Evolutionary conservation across 2,329 filamentous ascomycete species (phyloP), one percentile per base, ranked within the genome.

Genomic region (Neobulgaria alba): DNA sequence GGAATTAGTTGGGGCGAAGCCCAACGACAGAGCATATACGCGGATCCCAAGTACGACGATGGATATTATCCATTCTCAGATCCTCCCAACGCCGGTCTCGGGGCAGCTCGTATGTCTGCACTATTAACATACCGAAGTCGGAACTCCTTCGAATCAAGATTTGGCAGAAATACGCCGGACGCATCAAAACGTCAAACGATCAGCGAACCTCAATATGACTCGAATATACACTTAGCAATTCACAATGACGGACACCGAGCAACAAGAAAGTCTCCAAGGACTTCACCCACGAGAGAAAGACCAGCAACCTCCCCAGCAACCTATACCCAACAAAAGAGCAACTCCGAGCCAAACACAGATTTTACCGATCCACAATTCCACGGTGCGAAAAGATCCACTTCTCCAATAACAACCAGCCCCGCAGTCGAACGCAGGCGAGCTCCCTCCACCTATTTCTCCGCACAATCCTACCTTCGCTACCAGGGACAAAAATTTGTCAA

Each of bases 31-130:
- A 89, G 84, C 71, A 96, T 98, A 61, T 98, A 96, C 65, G 89
- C 87, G 29, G 92, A 98, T 60, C 92, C 92, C 21, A 96, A 95
- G 67, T 98, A 98, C 62, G 88, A 95, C 47, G 89, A 96, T 57
- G 92, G 92, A 33, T 96, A 95, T 65, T 98, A 96, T 60, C 57
- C 78, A 1, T 93, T 92, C 55, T 74, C 84, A 21, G 87, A 96
- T 53, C 89, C 89, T 23, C 92, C 92, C 0, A 70, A 79, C 0
- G 83, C 88, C 1, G 92, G 92, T 1, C 75, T 98, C 2, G 88
- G 89, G 10, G 92, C 92, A 5, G 92, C 92, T 18, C 87, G 92
- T 56, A 98, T 98, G 92, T 87, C 89, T 42, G 92, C 92, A 2
- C 75, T 98, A 29, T 70, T 98, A 54, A 98, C 92, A 5, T 98